A percentile compares a stretch with the other conserved stretches of the same genome.
Evolutionary conservation across 1,139 yeast genomes (phyloP).

Genomic region (Pichia inconspicua): DNA sequence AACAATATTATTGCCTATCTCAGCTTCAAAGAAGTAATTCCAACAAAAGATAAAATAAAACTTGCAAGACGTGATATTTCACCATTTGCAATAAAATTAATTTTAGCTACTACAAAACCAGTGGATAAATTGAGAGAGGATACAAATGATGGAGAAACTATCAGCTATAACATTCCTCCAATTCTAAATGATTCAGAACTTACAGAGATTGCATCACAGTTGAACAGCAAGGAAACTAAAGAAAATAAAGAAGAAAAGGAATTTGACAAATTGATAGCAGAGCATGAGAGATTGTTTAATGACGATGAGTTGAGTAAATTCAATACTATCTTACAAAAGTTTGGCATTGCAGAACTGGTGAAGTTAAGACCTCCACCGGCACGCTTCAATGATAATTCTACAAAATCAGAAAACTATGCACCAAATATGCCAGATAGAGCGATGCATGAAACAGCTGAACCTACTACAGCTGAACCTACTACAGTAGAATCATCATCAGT

Average conservation of each 20-base stretch:
- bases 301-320: constrained; percentile 4
- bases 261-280: constrained; percentile 10
- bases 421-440: too few relatives aligned
- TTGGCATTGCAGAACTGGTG: background rate
- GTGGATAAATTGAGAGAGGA: constrained; percentile 15
- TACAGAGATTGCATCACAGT: constrained; percentile 4
- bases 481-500: too few relatives aligned
- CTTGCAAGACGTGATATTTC: constrained; percentile 30
- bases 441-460: too few relatives aligned
- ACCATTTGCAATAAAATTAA: constrained; percentile 23
- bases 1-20: constrained; percentile 7
- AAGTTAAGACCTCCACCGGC: background rate
- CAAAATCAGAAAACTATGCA: too few relatives aligned
- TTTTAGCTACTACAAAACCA: constrained; percentile 12
- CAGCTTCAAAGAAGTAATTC: constrained; percentile 2
- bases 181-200: constrained; percentile 6
- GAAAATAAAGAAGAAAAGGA: constrained; percentile 16
- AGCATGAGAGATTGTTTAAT: constrained; percentile 11
- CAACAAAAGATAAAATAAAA: constrained; percentile 23
- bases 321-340: constrained; percentile 8
- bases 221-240: constrained; percentile 12
- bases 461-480: too few relatives aligned
- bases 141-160: constrained; percentile 10
- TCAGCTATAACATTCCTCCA: constrained; percentile 5
- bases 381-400: too few relatives aligned